phyloP scores from a whole-genome alignment of 768 basidiomycete species.

The Bullera alba region DNA sequence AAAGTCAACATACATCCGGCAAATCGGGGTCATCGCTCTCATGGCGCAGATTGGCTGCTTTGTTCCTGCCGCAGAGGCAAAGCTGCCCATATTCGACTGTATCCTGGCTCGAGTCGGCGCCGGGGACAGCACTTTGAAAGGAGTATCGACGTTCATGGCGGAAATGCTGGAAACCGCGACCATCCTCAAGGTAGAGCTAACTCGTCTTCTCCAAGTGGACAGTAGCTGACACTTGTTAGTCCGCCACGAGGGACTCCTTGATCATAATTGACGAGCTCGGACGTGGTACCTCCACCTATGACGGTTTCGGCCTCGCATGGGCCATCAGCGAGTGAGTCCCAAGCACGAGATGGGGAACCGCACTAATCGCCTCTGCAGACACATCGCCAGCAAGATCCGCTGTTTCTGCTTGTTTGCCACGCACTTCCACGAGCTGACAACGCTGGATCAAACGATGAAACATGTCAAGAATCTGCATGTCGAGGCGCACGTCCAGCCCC shows the following conservation, averaged over 20 bases:
- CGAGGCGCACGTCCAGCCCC: conserved; percentile 71
- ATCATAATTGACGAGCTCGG: conserved; percentile 98
- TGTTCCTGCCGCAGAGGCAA: conserved; percentile 82
- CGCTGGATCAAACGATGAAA: conserved; percentile 72
- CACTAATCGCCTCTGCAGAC: conserved; percentile 52
- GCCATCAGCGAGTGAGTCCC: conserved; percentile 83
- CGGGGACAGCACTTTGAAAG: conserved; percentile 94
- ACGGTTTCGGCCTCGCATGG: conserved; percentile 97
- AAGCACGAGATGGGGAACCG: neutral
- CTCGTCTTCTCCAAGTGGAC: neutral
- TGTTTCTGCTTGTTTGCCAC: conserved; percentile 96
- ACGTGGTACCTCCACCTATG: conserved; percentile 90
- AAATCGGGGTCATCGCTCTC: conserved; percentile 89
- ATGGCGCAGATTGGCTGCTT: conserved; percentile 96
- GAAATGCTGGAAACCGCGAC: conserved; percentile 99
- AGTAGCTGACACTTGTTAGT: conserved; percentile 50
- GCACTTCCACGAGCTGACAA: conserved; percentile 95
- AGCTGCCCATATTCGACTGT: conserved; percentile 88
- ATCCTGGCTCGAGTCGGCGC: conserved; percentile 93
- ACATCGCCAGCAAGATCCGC: conserved; percentile 85
- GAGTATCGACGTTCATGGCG: conserved; percentile 98
- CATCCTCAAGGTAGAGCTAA: conserved; percentile 65
- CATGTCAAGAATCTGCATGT: conserved; percentile 95
- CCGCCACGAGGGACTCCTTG: conserved; percentile 82
- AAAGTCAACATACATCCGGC: conserved; percentile 89